Evolutionary conservation across 192 early-diverging fungal genomes (phyloP).

Genomic region (Helicostylum pulchrum): DNA sequence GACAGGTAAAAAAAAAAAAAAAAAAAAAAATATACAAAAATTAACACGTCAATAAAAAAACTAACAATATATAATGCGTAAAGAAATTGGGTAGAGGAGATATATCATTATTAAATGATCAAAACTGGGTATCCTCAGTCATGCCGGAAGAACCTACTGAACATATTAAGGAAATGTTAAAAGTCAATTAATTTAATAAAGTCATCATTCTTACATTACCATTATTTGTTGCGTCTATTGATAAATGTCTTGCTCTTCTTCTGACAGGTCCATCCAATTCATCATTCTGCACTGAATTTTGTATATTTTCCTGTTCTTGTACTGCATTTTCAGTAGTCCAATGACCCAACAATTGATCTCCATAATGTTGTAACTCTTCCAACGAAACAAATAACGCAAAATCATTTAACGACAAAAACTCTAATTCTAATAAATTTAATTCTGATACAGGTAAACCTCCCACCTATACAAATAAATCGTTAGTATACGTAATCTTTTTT

Average conservation of each 20-base stretch:
- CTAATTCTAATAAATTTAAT: constrained; percentile 84
- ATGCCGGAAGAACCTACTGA: constrained; percentile 27
- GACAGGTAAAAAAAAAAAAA: constrained; percentile 41
- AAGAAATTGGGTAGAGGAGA: constrained; percentile 44
- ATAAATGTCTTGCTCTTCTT: constrained; percentile 10
- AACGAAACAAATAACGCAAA: constrained; percentile 75
- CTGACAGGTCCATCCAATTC: constrained; percentile 3
- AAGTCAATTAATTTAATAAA: neutral
- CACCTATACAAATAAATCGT: constrained; percentile 38
- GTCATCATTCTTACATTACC: no score
- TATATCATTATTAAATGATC: constrained; percentile 52
- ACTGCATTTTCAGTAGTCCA: constrained; percentile 43
- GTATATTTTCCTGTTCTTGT: neutral
- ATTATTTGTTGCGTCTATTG: neutral
- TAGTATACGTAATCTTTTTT: neutral
- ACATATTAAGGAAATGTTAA: constrained; percentile 7
- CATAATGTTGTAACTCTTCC: constrained; percentile 77
- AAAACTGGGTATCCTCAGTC: constrained; percentile 55
- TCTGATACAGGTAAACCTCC: constrained; percentile 85
- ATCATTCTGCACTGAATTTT: neutral
- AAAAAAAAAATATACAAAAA: neutral
- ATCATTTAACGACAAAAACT: constrained; percentile 78
- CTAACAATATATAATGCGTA: constrained; percentile 28
- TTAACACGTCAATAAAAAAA: neutral
- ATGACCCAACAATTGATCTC: constrained; percentile 64